Evolutionary conservation across 176 grass and related monocot genomes (phyloP), one percentile per base, ranked within the genome.

Genomic region (Musa acuminata): DNA sequence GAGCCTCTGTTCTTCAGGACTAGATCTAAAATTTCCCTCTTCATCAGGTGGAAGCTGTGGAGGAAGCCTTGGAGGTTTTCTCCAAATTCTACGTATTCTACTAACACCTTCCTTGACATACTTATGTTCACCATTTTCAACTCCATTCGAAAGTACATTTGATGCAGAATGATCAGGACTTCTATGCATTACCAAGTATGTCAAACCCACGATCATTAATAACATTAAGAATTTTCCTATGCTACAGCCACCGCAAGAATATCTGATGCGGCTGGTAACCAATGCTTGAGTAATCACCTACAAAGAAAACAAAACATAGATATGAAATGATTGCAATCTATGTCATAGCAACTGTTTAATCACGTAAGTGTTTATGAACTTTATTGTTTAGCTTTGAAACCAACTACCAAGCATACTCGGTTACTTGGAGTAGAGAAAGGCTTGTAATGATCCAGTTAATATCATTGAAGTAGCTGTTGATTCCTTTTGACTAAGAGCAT

Each of bases 181-280:
- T 85, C 82, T 87, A 80, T 87, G 67, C 52, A 75, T 52, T 43
- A 93, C 16, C 53, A 98, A 85, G 82, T 86, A 98, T 76, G 85
- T 76, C 49, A 94, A 62, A 27, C 90, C 88, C 78, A 71, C 81
- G 63, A 91, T 72, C 89, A 98, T 76, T 69, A 94, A 81, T 64
- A 98, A 80, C 72, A 89, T 84, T 62, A 98, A 82, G 79, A 98
- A 85, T 72, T 98, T 98, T 50, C 90, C 88, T 57, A 89, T 80
- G 69, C 84, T 91, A 24, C 92, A 98, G 53, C 88, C 87, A 79
- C 82, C 78, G 79, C 86, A 98, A 48, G 63, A 64, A 66, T 79
- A 91, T 79, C 77, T 82, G 72, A 53, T 13, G 16, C 78, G 80
- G 55, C 48, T 87, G 57, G 79, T 87, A 81, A 80, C 22, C 23